Evolutionary conservation across 345 rosid genomes (phyloP).

Genomic region (Moringa oleifera): DNA sequence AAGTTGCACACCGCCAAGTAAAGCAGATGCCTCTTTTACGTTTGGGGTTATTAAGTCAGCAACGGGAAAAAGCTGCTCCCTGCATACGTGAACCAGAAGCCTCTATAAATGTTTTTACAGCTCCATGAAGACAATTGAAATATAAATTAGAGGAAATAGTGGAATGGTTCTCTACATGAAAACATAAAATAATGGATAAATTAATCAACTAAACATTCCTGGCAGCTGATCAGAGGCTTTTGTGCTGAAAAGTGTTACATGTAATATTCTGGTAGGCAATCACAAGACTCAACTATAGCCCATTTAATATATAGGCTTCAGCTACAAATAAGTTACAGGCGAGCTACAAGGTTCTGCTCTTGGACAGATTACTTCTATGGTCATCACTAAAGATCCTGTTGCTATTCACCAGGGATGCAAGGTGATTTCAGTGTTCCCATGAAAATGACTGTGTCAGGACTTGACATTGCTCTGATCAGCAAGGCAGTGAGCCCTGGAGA

Average conservation of each 20-base stretch:
- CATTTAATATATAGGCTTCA: not conserved
- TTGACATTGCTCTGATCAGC: not conserved
- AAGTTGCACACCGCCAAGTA: slow-evolving; percentile 58
- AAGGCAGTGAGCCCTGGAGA: not conserved
- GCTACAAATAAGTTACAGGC: not conserved
- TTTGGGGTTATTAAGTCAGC: slow-evolving; percentile 90
- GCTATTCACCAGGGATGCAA: not conserved
- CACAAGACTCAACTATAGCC: not conserved
- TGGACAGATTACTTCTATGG: not conserved
- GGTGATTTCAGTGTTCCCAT: not conserved
- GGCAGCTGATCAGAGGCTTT: not conserved
- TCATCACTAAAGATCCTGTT: not conserved
- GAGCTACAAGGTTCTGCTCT: not conserved
- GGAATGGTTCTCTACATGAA: not conserved
- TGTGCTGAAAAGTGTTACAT: not conserved
- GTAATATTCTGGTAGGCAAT: not conserved
- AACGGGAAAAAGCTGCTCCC: slow-evolving; percentile 77
- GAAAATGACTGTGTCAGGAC: not conserved
- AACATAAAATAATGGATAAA: no score
- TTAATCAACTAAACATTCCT: not conserved
- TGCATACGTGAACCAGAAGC: slow-evolving; percentile 29
- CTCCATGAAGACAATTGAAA: not conserved
- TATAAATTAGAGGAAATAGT: not conserved
- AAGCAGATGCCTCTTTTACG: slow-evolving; percentile 83
- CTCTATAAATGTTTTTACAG: not conserved